phyloP scores from a whole-genome alignment of 2,329 filamentous ascomycete species.

The Ceratocystis colombiana region DNA sequence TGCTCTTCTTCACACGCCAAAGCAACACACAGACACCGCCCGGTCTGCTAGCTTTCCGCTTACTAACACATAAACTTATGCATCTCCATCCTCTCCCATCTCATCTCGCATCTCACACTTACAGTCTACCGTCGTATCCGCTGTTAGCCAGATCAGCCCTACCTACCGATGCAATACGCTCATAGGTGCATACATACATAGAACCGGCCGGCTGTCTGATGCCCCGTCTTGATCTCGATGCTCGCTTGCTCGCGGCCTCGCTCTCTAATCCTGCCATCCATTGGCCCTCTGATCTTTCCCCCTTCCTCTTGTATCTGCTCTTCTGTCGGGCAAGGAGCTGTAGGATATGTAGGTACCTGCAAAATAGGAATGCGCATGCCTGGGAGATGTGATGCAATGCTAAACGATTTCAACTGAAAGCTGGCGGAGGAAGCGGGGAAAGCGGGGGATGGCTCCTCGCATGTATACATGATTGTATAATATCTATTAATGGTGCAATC shows the following conservation, averaged over 20 bases:
- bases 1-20: background rate
- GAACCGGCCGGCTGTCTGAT: background rate
- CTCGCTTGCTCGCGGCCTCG: too few relatives aligned
- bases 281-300: background rate
- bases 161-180: background rate
- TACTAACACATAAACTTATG: background rate
- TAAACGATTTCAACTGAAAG: too few relatives aligned
- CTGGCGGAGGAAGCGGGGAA: conserved; percentile 11
- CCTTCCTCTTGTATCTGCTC: background rate
- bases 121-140: background rate
- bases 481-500: too few relatives aligned
- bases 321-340: too few relatives aligned
- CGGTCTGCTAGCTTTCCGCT: background rate
- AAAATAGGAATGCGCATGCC: too few relatives aligned
- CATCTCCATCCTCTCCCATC: background rate
- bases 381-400: too few relatives aligned
- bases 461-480: too few relatives aligned
- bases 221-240: too few relatives aligned
- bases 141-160: background rate
- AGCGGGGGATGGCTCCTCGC: background rate
- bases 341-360: too few relatives aligned
- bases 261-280: background rate
- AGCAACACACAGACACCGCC: background rate
- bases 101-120: background rate
- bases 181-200: background rate